Evolutionary conservation across 192 early-diverging fungal species (phyloP), one percentile per base, ranked within the genome.

Genomic region (Diversispora eburnea): DNA sequence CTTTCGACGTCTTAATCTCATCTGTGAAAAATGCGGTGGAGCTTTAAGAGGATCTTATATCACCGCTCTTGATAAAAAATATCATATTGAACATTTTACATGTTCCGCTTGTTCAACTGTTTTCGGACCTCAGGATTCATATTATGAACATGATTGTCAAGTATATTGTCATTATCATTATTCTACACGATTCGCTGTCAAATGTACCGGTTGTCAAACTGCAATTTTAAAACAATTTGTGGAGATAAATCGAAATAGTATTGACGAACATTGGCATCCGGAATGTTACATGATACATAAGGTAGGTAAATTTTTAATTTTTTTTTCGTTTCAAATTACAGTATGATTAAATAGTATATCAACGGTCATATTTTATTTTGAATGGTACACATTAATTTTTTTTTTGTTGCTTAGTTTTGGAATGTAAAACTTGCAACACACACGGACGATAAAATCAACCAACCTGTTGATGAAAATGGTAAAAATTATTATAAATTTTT

Each of bases 261-360:
- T 83, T 19, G 83, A 87, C 42, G 93, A 96, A 76, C 94, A 95
- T 77, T 99, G 98, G 98, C 98, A 99, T 79, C 96, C 96, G 6
- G 94, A 96, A 77, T 99, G 98, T 80, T 99, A 99, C 82, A 98
- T 98, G 98, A 98, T 99, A 60, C 94, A 95, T 83, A 97, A 98
- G 88, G 91, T 93, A 80, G 46, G 79, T 79, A 76, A 78, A 51
- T 61, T 76, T 67, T 55, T n/a, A 70, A 55, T 33, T 55, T 61
- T 33, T 33, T 33, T 33, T 33, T 33, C 25, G 25, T 33, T 33
- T 33, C 25, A 33, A 33, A 33, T 33, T 33, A 33, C 25, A 33
- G 25, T 33, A 2, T 33, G 25, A 33, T 33, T 33, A 33, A 33
- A 1, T 33, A 33, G 25, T 33, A 33, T 33, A 33, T n/a, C n/a